Evolutionary conservation across 257 asterid genomes (phyloP).

Genomic region (Solanum pennellii): DNA sequence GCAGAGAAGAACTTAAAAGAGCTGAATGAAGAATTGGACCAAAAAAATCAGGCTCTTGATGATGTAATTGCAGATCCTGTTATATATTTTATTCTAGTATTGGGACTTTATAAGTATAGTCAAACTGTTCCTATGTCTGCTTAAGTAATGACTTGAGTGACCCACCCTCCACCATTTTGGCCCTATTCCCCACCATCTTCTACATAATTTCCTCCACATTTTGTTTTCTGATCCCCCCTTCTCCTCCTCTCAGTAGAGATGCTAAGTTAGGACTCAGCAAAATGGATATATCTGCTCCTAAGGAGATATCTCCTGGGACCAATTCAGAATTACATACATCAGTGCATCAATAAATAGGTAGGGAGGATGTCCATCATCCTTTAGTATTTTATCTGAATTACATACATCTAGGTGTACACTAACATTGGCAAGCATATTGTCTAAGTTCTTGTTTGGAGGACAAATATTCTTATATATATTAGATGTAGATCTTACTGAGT

Average conservation of each 20-base stretch:
- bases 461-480: neutral
- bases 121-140: neutral
- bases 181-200: neutral
- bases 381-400: neutral
- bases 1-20: constrained; percentile 59
- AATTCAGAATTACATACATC: neutral
- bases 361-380: neutral
- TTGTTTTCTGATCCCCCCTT: neutral
- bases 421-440: neutral
- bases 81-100: neutral
- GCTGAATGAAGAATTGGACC: constrained; percentile 64
- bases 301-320: neutral
- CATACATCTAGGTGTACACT: neutral
- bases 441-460: neutral
- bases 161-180: neutral
- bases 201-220: neutral
- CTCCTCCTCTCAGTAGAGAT: neutral
- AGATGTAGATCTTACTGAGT: neutral
- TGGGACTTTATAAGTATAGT: neutral
- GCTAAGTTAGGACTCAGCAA: neutral
- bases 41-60: constrained; percentile 77
- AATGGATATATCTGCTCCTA: neutral
- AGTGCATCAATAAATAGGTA: neutral
- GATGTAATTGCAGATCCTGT: constrained; percentile 42
- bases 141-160: neutral